Evolutionary conservation across 257 asterid genomes (phyloP).

Genomic region (Solanum piurae): DNA sequence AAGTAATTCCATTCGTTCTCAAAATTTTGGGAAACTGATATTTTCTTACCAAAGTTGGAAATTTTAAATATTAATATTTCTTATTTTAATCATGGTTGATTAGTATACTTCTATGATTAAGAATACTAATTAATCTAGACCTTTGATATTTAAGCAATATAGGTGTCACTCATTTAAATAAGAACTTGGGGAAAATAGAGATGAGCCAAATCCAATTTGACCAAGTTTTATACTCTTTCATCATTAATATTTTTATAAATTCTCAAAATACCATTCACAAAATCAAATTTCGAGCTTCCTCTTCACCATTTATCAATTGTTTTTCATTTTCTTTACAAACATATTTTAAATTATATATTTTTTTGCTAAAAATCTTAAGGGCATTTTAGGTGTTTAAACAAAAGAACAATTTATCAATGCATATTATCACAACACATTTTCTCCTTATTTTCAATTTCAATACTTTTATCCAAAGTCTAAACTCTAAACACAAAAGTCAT

Average conservation of each 20-base stretch:
- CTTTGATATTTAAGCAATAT: too few relatives aligned
- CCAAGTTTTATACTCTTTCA: neutral
- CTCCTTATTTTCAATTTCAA: neutral
- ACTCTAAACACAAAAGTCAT: neutral
- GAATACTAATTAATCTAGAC: too few relatives aligned
- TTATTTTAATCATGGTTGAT: too few relatives aligned
- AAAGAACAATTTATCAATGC: neutral
- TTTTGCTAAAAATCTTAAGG: neutral
- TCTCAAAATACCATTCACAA: neutral
- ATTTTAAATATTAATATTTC: too few relatives aligned
- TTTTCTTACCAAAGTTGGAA: too few relatives aligned
- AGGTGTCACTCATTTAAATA: too few relatives aligned
- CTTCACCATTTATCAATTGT: neutral
- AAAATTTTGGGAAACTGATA: too few relatives aligned
- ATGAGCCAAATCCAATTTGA: neutral
- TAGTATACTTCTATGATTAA: too few relatives aligned
- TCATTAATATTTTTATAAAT: neutral
- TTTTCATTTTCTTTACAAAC: neutral
- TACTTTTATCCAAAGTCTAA: neutral
- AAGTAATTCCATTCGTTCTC: too few relatives aligned
- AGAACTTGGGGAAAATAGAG: too few relatives aligned
- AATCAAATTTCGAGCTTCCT: neutral
- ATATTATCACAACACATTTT: neutral
- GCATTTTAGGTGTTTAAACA: neutral
- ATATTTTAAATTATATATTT: neutral